Evolutionary conservation across 2,329 filamentous ascomycete species (phyloP), one percentile per base, ranked within the genome.

Genomic region (Pseudocercospora ulei): DNA sequence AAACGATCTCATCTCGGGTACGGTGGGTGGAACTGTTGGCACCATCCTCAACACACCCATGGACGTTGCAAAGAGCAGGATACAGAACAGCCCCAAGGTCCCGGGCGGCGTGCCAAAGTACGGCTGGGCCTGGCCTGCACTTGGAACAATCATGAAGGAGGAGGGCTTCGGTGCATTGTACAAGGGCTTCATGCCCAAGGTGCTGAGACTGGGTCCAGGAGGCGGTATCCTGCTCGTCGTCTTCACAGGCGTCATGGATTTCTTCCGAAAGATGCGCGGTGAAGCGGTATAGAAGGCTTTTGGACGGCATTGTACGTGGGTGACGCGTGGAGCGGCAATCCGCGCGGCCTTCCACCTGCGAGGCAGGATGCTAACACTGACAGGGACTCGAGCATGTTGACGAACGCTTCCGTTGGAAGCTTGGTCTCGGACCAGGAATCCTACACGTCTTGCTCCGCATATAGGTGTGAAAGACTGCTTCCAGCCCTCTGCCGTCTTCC

Each of bases 161-260:
- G 90, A 98, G 65, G 90, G 90, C 3, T 88, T 94, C 60, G 66
- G 65, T 31, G 90, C 90, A 24, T 70, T 98, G 44, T 98, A 98
- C 73, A 98, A 96, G 74, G 90, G 90, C 9, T 98, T 98, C 73
- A 59, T 90, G 47, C 90, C 90, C 52, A 98, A 98, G 75, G 90
- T 95, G 22, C 70, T 93, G 48, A 70, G 82, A 65, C 61, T 81
- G 49, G 77, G 80, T 45, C 81, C 81, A 17, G 80, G 75, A 54
- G 75, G 75, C 59, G 75, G 75, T 67, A 78, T 92, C 54, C 68
- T 92, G 42, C 71, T 92, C 26, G 84, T 88, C 38, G 82, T 90
- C 34, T 90, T 82, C 67, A 87, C 82, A n/a, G 78, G 79, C 39
- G 78, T 87, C 41, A 85, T 85, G 76, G 87, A 95, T 62, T 93